Percentiles rank a stretch among this genome's conserved stretches.
Conservation (phyloP, 1,284 basidiomycete species). For the Moniliella sp. region DNA sequence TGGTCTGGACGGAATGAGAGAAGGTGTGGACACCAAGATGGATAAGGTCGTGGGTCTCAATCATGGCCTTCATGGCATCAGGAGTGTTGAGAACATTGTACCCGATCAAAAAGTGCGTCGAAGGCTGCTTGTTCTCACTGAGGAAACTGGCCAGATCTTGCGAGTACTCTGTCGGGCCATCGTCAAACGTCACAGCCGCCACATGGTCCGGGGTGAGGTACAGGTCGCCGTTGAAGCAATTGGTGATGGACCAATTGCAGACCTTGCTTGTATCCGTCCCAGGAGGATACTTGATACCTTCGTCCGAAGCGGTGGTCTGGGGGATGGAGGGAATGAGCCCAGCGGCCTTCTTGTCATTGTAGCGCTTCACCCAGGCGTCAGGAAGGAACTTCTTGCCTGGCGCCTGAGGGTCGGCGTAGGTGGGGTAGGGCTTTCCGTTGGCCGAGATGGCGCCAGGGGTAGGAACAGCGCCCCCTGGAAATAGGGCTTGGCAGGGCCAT, state of each 20-base stretch:
- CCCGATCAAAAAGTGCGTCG: constrained; percentile 67
- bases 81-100: constrained; percentile 7
- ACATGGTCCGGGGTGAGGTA: constrained; percentile 42
- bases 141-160: constrained; percentile 43
- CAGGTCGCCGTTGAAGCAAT: constrained; percentile 46
- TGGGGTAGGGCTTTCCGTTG: no score
- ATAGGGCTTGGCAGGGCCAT: no score
- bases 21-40: background rate
- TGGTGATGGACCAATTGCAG: constrained; percentile 16
- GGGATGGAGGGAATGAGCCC: background rate
- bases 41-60: background rate
- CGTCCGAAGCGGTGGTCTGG: no score
- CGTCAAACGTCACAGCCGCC: constrained; percentile 28
- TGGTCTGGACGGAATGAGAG: background rate
- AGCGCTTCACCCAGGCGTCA: background rate
- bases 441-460: no score
- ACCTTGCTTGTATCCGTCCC: constrained; percentile 9
- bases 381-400: background rate
- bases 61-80: background rate
- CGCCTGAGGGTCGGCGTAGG: no score
- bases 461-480: no score
- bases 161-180: constrained; percentile 38
- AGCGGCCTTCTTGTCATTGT: background rate
- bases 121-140: constrained; percentile 39
- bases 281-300: no score